Evolutionary conservation across 352 stramenopile genomes (phyloP), one percentile per base, ranked within the genome.

Genomic region (Aphanomyces stellatus): DNA sequence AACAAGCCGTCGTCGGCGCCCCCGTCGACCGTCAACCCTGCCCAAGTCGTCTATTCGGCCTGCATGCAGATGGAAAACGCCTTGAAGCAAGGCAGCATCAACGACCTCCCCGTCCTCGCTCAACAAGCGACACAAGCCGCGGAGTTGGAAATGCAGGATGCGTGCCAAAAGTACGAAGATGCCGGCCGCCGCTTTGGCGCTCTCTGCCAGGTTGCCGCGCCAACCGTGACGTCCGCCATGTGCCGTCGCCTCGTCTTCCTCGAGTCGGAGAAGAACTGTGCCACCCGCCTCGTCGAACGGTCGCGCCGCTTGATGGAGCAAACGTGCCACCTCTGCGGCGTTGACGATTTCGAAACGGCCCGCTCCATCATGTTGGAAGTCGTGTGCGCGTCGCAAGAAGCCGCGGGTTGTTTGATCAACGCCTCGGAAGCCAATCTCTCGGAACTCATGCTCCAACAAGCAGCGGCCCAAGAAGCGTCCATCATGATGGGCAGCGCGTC

Each of bases 361-460:
- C 49, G 49, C 19, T 57, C 49, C 30, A 42, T 67, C 37, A 34
- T 67, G 30, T 22, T 67, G 10, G 60, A 67, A 67, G 60, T 67
- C 24, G 60, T 67, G 19, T 67, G 60, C 27, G 60, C 60, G 0
- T 67, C 60, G 17, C 60, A 67, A 33, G 60, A 67, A 22, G 60
- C 60, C 30, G 60, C 60, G 3, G 48, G 60, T n/a, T 67, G 60
- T 41, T 28, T 67, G 28, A 67, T 67, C 49, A 67, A 67, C 27
- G 60, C 60, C 2, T 67, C 60, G 41, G 60, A 67, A 57, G 60
- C 60, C 33, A 67, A 57, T 22, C 42, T 67, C 17, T 67, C 60
- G 46, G 60, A 67, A 51, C 60, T 67, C 30, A 67, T 67, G 60
- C 37, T 67, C 27, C 60, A 67, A 30, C 60, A 67, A 67, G 60